These are phyloP conservation scores for Coemansia sp. DNA, from an alignment of 371 early-diverging fungal species.

Conservation along the genomic window DNA sequence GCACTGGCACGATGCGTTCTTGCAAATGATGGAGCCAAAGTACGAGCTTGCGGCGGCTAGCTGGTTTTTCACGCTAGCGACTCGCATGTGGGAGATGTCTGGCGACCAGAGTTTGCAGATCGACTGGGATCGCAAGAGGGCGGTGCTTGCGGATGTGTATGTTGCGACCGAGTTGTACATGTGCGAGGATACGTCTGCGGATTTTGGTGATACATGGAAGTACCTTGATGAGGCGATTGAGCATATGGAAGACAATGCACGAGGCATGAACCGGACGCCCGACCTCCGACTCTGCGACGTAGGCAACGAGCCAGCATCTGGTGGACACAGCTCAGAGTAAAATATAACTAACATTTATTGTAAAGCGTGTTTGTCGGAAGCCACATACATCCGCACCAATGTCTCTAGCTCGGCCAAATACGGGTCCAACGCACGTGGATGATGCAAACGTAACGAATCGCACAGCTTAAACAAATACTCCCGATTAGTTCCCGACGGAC, in stretches of 20 bases:
- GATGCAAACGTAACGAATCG: constrained; percentile 60
- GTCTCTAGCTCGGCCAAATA: constrained; percentile 65
- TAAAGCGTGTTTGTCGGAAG: too few species aligned
- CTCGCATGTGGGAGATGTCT: constrained; percentile 84
- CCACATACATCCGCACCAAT: constrained; percentile 52
- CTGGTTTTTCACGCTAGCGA: constrained; percentile 69
- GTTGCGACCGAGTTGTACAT: constrained; percentile 85
- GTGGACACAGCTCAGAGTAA: too few species aligned
- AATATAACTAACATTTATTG: background rate
- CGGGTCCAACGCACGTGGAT: constrained; percentile 60
- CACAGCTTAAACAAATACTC: constrained; percentile 76
- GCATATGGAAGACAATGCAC: constrained; percentile 56
- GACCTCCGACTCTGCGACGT: too few species aligned
- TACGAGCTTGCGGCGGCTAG: constrained; percentile 68
- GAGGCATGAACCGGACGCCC: too few species aligned
- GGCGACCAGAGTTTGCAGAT: constrained; percentile 83
- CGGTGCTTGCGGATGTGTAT: constrained; percentile 75
- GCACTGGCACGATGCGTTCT: constrained; percentile 83
- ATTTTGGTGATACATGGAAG: constrained; percentile 66
- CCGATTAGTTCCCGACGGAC: constrained; percentile 76
- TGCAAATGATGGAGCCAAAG: constrained; percentile 75
- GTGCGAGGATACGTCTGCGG: constrained; percentile 80
- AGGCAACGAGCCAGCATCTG: too few species aligned
- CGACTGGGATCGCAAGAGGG: constrained; percentile 85
- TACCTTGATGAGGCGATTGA: constrained; percentile 76